Base-by-base conservation (phyloP, 495 filamentous ascomycete genomes). In the Penicillium pulvis region DNA sequence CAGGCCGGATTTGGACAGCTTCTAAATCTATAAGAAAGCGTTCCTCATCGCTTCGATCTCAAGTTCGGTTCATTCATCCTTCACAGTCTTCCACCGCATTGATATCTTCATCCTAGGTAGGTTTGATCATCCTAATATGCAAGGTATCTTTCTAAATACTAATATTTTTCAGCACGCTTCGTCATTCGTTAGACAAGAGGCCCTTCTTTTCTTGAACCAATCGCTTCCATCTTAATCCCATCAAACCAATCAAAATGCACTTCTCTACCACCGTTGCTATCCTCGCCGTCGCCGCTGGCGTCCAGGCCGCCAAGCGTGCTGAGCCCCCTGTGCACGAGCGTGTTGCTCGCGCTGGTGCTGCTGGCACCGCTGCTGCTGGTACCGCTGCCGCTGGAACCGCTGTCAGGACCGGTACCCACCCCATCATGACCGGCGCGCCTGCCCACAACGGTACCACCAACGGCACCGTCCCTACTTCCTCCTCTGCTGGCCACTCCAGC, bases 261-360 rank as follows among this genome's bases (percentile, higher is more conserved):
- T 71, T 71, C 63, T 57, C 67, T 23, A 50, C 60, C 19, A 17
- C 62, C 41, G 42, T 71, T 24, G 53, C 65, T 48, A 23, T 70
- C 56, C 51, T 70, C 44, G 67, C 69, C 36, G 55, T 71, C 58
- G 67, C 67, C 28, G 61, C 69, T 36, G 67, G 67, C 20, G 61
- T 63, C 49, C 52, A 59, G 41, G 69, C 69, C 30, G 52, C 17
- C 56, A 58, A 64, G 56, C 42, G 59, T 24, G 14, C 24, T 3
- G 66, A 69, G 55, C 68, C 64, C 39, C 60, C 63, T 3, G 46
- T 59, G 7, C 30, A 62, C 57, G 6, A 17, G 33, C 61, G 60
- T 59, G 35, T 23, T 24, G 43, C 53, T 23, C 11, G 20, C 45
- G 39, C 64, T 24, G 61, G 56, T 28, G 53, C 54, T 20, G 44